Conservation (phyloP, 176 grass and related monocot species). For the Carex kokanica region DNA sequence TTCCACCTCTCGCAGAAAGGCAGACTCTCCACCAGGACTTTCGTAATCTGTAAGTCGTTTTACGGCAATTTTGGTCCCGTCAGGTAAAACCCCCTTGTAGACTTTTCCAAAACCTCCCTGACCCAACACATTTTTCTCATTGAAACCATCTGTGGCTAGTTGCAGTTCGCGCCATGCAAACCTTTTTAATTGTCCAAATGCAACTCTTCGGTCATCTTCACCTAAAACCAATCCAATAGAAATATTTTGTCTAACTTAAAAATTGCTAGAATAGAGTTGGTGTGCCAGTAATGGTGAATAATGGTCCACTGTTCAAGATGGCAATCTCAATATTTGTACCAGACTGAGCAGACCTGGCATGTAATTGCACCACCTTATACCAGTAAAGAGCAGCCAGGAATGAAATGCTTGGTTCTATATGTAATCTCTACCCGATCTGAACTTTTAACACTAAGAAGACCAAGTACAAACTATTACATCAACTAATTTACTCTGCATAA, state of each 20-base stretch:
- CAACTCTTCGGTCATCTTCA: conserved; percentile 89
- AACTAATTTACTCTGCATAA: conserved; percentile 15
- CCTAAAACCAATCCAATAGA: conserved; percentile 37
- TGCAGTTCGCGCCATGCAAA: conserved; percentile 93
- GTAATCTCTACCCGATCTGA: background rate
- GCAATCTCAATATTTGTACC: background rate
- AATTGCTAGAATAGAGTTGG: background rate
- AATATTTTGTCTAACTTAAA: background rate
- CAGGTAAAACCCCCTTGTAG: conserved; percentile 90
- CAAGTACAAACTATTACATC: background rate
- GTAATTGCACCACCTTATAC: background rate
- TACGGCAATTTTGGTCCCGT: conserved; percentile 95
- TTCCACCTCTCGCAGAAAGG: conserved; percentile 95
- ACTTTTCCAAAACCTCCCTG: conserved; percentile 99
- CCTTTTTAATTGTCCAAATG: conserved; percentile 95
- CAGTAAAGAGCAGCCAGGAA: background rate
- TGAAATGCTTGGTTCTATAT: background rate
- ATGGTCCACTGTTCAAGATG: background rate
- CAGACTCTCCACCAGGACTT: conserved; percentile 89
- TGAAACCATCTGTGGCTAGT: conserved; percentile 77
- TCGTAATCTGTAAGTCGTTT: conserved; percentile 92
- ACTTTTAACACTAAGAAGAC: conserved; percentile 1
- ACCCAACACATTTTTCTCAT: conserved; percentile 93
- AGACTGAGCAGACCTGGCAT: conserved; percentile 3
- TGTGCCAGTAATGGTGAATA: background rate